Percentiles rank a stretch among this genome's conserved stretches.
Conservation (phyloP, 805 yeast species). For the Saccharomyces paradoxus region DNA sequence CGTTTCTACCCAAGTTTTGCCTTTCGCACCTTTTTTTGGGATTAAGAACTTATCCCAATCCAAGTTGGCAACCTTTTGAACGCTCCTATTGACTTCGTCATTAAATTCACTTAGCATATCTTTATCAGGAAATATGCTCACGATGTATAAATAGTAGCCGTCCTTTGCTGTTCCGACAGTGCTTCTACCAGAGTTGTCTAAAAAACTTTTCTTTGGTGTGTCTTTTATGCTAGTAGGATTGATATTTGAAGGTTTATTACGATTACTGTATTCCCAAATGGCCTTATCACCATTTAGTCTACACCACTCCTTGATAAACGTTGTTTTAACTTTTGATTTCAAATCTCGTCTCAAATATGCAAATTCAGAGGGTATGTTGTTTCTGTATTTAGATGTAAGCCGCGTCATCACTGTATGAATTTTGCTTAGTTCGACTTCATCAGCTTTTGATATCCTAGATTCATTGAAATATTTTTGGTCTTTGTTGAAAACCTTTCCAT, state of each 20-base stretch:
- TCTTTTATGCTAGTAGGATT: not conserved
- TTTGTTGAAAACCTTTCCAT: slow-evolving; percentile 12
- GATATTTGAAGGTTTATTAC: not conserved
- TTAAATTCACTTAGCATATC: slow-evolving; percentile 10
- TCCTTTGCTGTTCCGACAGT: slow-evolving; percentile 24
- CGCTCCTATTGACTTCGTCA: slow-evolving; percentile 12
- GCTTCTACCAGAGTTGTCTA: slow-evolving; percentile 6
- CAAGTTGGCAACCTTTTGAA: slow-evolving; percentile 13
- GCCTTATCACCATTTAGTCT: slow-evolving; percentile 15
- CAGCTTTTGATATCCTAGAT: not conserved
- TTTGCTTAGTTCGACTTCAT: not conserved
- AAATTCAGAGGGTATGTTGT: slow-evolving; percentile 17
- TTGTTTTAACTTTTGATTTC: slow-evolving; percentile 9
- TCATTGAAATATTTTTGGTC: not conserved
- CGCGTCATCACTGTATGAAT: not conserved
- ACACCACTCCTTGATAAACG: slow-evolving; percentile 22
- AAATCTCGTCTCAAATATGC: slow-evolving; percentile 21
- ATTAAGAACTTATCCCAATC: slow-evolving; percentile 16
- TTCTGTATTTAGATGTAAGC: not conserved
- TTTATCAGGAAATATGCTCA: slow-evolving; percentile 17
- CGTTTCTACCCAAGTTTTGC: slow-evolving; percentile 17
- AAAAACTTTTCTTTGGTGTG: not conserved
- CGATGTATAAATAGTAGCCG: slow-evolving; percentile 24
- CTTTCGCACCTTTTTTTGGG: slow-evolving; percentile 3
- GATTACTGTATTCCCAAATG: slow-evolving; percentile 6